Evolutionary conservation across 2,329 filamentous ascomycete species (phyloP), one percentile per base, ranked within the genome.

Genomic region (Colletotrichum ledebouriae): DNA sequence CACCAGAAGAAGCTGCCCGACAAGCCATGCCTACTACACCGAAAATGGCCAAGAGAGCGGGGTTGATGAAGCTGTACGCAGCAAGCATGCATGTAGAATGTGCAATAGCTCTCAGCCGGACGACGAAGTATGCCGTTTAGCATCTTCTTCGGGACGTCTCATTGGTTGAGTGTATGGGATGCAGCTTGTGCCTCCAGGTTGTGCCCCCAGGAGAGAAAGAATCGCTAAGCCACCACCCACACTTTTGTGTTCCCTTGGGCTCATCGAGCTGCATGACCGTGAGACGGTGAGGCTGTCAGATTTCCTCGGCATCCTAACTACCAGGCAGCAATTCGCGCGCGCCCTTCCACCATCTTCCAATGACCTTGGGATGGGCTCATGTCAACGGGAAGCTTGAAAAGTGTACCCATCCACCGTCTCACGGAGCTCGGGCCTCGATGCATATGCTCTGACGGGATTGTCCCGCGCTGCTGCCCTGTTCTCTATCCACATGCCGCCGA

Each of bases 201-300:
- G 50, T 37, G 22, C 49, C 49, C 37, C 15, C 33, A 33, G 34
- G 6, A 33, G 34, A 55, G 34, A 55, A 41, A 13, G 3, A 34
- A 33, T 52, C 17, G 52, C 52, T 55, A 33, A 55, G 55, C 55
- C 55, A 57, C 55, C 55, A 17, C 52, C 11, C 29, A 37, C 52
- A 15, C 10, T 15, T 41, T 57, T 22, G 25, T 57, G 46, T 25
- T 17, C 34, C 59, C 22, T 34, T 22, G 17, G 15, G 12, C 10
- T 17, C n/a, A 37, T 17, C 6, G 20, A 61, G 3, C 25, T 15
- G 13, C 20, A 11, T 29, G 17, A 44, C 33, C 37, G 53, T 49
- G 61, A 49, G 65, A 64, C 65, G 25, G 52, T 25, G 53, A 68
- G 33, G 65, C 55, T 68, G 65, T 55, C 60, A 59, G 60, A 58